Percentiles rank a stretch among this genome's conserved stretches.
Conservation (phyloP, 2,329 filamentous ascomycete species). For the Stagonosporopsis vannaccii region DNA sequence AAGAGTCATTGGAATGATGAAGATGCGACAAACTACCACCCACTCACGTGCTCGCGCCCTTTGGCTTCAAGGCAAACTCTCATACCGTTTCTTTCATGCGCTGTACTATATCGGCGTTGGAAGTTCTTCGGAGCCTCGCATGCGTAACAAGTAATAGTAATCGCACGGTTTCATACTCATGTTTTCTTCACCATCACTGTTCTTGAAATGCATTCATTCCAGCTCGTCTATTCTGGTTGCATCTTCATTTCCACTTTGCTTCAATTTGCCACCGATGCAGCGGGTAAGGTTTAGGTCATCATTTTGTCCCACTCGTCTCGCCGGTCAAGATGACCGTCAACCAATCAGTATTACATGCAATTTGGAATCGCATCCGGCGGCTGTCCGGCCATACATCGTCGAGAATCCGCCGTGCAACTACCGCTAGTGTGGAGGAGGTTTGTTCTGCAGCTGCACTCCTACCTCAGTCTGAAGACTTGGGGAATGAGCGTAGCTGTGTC, state of each 20-base stretch:
- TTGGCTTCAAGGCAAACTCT: neutral
- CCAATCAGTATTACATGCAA: neutral
- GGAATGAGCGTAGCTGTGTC: neutral
- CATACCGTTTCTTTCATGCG: neutral
- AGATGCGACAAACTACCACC: neutral
- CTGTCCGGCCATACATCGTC: neutral
- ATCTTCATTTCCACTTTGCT: neutral
- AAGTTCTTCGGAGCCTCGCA: slow-evolving; percentile 1
- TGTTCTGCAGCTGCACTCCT: slow-evolving; percentile 2
- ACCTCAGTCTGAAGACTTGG: neutral
- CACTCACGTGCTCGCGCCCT: neutral
- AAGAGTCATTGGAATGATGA: neutral
- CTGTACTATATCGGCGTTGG: slow-evolving; percentile 23
- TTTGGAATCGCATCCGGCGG: neutral
- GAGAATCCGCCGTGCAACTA: slow-evolving; percentile 1
- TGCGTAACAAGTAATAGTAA: slow-evolving; percentile 25
- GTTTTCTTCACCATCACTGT: neutral
- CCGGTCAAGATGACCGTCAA: neutral
- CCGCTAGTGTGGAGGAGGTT: slow-evolving; percentile 1
- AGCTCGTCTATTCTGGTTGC: neutral
- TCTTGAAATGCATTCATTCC: neutral
- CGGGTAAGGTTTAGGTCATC: neutral
- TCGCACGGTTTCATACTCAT: slow-evolving; percentile 18
- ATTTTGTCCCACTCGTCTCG: neutral
- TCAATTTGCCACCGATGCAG: neutral